Conservation (phyloP, 73 alveolate species). For the Effrenium voratum region DNA sequence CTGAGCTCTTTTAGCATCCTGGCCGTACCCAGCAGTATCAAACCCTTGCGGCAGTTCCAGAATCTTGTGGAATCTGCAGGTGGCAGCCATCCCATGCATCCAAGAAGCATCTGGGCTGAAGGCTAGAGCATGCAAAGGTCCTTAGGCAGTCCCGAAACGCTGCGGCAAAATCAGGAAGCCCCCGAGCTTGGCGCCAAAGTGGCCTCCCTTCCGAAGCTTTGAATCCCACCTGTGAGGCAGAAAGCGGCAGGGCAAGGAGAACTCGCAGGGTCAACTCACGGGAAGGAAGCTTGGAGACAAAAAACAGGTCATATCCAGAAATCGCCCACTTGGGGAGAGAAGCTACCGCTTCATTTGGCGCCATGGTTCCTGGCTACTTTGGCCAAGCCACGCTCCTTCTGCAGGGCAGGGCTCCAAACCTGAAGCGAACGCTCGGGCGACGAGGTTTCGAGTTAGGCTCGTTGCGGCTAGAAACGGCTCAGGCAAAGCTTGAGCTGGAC, state of each 20-base stretch:
- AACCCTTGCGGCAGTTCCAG: no score
- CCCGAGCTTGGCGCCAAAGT: not conserved
- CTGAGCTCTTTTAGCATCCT: no score
- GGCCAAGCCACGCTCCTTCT: slow-evolving; percentile 39
- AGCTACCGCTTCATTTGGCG: no score
- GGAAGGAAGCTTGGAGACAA: not conserved
- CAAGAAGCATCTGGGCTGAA: slow-evolving; percentile 75
- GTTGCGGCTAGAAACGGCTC: not conserved
- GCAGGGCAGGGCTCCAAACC: slow-evolving; percentile 64
- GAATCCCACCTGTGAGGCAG: slow-evolving; percentile 53
- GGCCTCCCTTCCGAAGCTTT: slow-evolving; percentile 72
- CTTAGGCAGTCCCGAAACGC: not conserved
- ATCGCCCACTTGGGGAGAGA: no score
- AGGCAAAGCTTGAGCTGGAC: not conserved
- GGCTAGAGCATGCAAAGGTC: slow-evolving; percentile 75
- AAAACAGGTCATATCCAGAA: no score
- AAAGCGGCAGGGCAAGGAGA: no score
- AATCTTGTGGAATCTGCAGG: no score
- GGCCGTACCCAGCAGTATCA: no score
- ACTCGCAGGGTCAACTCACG: not conserved
- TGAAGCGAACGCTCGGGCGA: not conserved
- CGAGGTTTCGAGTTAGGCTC: not conserved
- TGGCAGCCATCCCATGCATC: no score
- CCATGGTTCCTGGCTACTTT: no score
- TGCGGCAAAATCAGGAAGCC: not conserved